Base-by-base conservation (phyloP, 1,139 yeast genomes). In the Suhomyces bolitotheri region DNA sequence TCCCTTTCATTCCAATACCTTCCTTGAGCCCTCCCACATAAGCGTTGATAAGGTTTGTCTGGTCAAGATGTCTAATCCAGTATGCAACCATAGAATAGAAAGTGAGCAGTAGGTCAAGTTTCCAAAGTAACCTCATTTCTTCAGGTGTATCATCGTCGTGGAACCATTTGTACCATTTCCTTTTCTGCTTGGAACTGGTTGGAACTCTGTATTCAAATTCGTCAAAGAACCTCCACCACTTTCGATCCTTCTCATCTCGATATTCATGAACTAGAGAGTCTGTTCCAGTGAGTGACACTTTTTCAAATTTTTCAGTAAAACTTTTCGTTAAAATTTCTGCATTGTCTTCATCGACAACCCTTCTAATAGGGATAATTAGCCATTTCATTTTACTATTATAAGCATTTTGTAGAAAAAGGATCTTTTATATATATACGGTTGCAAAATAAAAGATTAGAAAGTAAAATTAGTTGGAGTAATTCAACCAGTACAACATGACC, bases 31-130 rank as follows among this genome's bases (percentile, higher is more conserved):
- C 80, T 7, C 81, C 72, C 29, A 81, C 80, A 53, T 82, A 82
- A 9, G 88, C 88, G 52, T 78, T 79, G 34, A 76, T 74, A 29
- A 78, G 59, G 50, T 75, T 76, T 29, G 78, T 66, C 40, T 73
- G 73, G 53, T 82, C 89, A 35, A 83, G 62, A 35, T 78, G 79
- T 51, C 82, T 81, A 28, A 79, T 80, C 83, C 86, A 83, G 53
- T 80, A 81, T 13, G 80, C 76, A 58, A 78, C 59, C 48, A 81
- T 64, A 17, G 82, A 70, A 52, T 78, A 82, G 27, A 78, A 57
- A 2, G 83, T 74, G 40, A 83, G 62, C 30, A 80, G 49, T 6
- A 81, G 34, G 53, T 83, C 92, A 30, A 83, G 56, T 52, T 84
- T 84, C 53, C 74, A 56, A 29, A 83, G 62, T 29, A 83, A 59